phyloP scores from a whole-genome alignment of 2,329 filamentous ascomycete genomes.

The Botrytis cinerea region DNA sequence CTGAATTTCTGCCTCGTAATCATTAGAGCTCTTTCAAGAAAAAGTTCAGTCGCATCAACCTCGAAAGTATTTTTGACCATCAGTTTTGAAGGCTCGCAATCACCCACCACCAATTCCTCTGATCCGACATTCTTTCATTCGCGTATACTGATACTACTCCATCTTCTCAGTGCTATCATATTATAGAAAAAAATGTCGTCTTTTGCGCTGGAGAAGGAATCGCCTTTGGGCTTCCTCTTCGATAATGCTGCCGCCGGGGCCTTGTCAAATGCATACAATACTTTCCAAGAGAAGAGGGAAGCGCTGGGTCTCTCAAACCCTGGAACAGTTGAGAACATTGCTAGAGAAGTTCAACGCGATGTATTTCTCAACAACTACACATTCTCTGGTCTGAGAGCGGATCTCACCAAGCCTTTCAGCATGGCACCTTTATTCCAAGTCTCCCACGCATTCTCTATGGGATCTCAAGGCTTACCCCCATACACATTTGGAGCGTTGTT shows the following conservation, averaged over 20 bases:
- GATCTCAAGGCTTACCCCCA: slow-evolving; percentile 82
- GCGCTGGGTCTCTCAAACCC: slow-evolving; percentile 89
- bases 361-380: slow-evolving; percentile 95
- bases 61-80: slow-evolving; percentile 22
- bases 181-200: slow-evolving; percentile 36
- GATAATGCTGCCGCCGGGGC: slow-evolving; percentile 72
- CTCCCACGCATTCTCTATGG: slow-evolving; percentile 94
- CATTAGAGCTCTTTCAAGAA: slow-evolving; percentile 26
- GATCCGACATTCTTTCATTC: slow-evolving; percentile 20
- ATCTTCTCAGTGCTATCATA: slow-evolving; percentile 9
- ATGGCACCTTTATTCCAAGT: slow-evolving; percentile 93
- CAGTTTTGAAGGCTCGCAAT: slow-evolving; percentile 14
- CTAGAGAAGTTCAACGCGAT: slow-evolving; percentile 92
- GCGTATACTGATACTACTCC: background rate
- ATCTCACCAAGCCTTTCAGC: slow-evolving; percentile 96
- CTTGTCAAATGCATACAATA: slow-evolving; percentile 74
- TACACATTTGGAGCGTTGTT: slow-evolving; percentile 95
- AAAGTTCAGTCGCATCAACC: slow-evolving; percentile 27
- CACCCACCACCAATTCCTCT: slow-evolving; percentile 19
- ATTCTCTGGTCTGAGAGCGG: slow-evolving; percentile 94
- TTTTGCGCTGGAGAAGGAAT: slow-evolving; percentile 44
- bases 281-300: slow-evolving; percentile 82
- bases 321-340: slow-evolving; percentile 85
- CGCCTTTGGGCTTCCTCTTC: slow-evolving; percentile 65
- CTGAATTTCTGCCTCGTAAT: slow-evolving; percentile 11